Conservation (phyloP, 2,329 filamentous ascomycete species). For the Epicoccum sorghinum region DNA sequence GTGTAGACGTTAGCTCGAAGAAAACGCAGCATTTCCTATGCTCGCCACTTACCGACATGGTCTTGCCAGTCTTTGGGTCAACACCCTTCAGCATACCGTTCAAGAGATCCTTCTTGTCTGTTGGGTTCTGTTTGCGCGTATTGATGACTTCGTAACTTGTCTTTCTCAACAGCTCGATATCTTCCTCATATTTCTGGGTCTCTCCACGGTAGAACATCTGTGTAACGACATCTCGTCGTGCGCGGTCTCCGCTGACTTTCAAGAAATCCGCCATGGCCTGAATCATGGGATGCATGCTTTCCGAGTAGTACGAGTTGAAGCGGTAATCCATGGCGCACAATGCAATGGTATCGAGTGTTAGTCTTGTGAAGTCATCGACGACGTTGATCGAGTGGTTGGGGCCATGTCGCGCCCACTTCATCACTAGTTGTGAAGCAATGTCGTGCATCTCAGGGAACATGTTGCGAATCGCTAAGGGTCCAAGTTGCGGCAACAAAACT, state of each 20-base stretch:
- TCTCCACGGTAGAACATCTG: constrained; percentile 46
- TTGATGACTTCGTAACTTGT: constrained; percentile 64
- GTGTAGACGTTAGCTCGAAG: no score
- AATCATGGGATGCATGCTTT: constrained; percentile 47
- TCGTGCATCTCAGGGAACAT: constrained; percentile 69
- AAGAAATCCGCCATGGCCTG: constrained; percentile 49
- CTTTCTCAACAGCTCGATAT: constrained; percentile 61
- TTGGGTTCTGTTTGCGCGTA: constrained; percentile 60
- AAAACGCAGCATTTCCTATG: no score
- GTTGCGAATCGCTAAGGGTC: constrained; percentile 67
- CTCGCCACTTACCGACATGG: constrained; percentile 49
- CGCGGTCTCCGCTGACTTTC: constrained; percentile 42
- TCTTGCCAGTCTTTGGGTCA: constrained; percentile 66
- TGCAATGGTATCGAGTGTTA: constrained; percentile 48
- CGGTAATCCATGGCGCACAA: constrained; percentile 50
- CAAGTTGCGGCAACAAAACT: constrained; percentile 71
- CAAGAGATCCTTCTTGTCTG: constrained; percentile 65
- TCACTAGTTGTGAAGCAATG: constrained; percentile 67
- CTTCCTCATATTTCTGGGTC: constrained; percentile 57
- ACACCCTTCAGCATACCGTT: constrained; percentile 63
- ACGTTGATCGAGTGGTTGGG: constrained; percentile 41
- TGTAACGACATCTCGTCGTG: constrained; percentile 37
- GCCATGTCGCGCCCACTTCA: constrained; percentile 70
- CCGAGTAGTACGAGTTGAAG: constrained; percentile 50
- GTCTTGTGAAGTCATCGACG: constrained; percentile 47